Percentiles rank a stretch among this genome's conserved stretches.
Conservation (phyloP, 176 grass and related monocot species). For the Aegilops umbellulata region DNA sequence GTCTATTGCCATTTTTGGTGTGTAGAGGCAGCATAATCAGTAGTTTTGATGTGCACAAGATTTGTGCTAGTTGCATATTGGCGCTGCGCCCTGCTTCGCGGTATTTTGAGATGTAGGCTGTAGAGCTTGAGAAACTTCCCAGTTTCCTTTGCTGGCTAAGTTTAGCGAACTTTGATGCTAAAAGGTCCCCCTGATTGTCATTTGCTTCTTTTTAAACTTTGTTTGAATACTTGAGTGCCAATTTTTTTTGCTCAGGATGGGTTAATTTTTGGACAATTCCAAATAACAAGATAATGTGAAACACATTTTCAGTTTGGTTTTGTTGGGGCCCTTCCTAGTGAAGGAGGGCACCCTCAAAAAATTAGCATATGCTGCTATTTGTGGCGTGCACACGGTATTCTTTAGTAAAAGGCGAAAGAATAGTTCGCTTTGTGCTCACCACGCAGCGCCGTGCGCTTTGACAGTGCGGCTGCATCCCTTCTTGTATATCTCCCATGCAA, state of each 20-base stretch:
- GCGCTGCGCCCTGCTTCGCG: not conserved
- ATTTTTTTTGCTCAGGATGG: not conserved
- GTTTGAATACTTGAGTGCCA: not conserved
- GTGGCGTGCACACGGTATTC: slow-evolving; percentile 56
- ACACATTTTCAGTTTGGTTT: not conserved
- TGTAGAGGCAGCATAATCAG: not conserved
- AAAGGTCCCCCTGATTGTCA: not conserved
- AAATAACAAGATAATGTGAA: no score
- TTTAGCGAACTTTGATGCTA: not conserved
- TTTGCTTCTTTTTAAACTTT: no score
- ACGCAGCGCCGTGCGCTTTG: slow-evolving; percentile 16
- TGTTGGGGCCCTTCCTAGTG: not conserved
- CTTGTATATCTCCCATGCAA: not conserved
- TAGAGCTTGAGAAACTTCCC: not conserved
- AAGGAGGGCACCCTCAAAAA: not conserved
- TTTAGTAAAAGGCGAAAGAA: slow-evolving; percentile 81
- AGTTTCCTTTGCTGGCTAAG: not conserved
- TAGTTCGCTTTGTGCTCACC: slow-evolving; percentile 54
- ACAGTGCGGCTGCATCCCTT: fast-evolving
- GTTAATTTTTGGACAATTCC: not conserved
- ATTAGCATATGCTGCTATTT: slow-evolving; percentile 44
- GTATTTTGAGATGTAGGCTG: not conserved
- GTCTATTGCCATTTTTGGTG: not conserved
- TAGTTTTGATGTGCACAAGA: not conserved
- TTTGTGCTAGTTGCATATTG: not conserved